Evolutionary conservation across 73 alveolate species (phyloP), one percentile per base, ranked within the genome.

Genomic region (Diophrys appendiculata): DNA sequence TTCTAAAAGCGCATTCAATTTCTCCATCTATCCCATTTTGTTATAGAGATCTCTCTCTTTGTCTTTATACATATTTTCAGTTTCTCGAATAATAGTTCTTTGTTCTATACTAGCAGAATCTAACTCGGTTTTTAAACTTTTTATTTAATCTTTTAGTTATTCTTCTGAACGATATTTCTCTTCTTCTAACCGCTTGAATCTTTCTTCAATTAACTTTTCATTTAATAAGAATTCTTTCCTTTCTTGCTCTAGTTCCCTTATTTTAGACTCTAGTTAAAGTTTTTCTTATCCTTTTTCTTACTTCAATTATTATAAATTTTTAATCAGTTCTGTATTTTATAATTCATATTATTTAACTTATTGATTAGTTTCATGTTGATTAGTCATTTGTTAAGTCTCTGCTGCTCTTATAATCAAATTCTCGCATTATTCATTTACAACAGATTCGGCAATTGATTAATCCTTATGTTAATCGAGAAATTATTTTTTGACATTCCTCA

Each of bases 241-340:
- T 33, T 90, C 96, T 56, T 69, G 82, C 55, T 95, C 96, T 33
- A 89, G 73, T 54, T 86, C 83, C 43, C 86, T 83, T 35, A 55
- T 54, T 26, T 74, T 72, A 2, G 74, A 30, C 43, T 95, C 93
- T 69, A 86, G 86, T 77, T 95, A 97, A 26, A 88, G 87, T 55
- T 88, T 95, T 52, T 78, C 86, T 52, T 78, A 75, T 69, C 67
- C 78, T 86, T 95, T 98, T 73, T 92, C 94, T 22, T 81, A 80
- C 29, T 67, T 72, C 69, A 86, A n/a, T 73, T 0, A 86, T 67
- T 74, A 82, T 76, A 35, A 78, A 53, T 55, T 86, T 94, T 27
- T 89, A 85, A 71, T 84, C 93, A 67, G 78, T 70, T n/a, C 54
- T 33, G 33, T 88, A 83, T 82, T 89, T 85, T 83, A 88, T 60